phyloP scores from a whole-genome alignment of 768 basidiomycete species.

The Russula olivacea region DNA sequence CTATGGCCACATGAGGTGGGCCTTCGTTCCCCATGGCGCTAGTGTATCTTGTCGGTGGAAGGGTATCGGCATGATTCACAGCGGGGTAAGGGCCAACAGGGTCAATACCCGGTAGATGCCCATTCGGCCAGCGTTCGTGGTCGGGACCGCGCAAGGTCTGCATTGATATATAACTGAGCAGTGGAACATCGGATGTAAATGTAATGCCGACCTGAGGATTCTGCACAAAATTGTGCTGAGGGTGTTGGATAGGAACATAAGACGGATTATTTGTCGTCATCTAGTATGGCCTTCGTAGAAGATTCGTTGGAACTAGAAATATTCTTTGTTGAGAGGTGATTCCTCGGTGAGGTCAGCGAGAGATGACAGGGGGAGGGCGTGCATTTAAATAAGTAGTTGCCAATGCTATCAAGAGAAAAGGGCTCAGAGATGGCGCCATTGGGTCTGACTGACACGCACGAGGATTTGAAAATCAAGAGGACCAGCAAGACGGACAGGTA shows the following conservation, averaged over 20 bases:
- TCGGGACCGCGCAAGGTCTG: not conserved
- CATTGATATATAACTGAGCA: not conserved
- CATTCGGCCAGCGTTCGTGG: not conserved
- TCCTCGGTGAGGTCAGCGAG: slow-evolving; percentile 14
- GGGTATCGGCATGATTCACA: not conserved
- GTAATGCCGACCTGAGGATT: no score
- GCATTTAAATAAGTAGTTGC: slow-evolving; percentile 20
- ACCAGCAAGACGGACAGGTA: not conserved
- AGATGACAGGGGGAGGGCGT: slow-evolving; percentile 8
- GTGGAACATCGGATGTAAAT: not conserved
- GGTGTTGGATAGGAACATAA: no score
- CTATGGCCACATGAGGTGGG: not conserved
- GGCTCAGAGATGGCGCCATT: slow-evolving; percentile 8
- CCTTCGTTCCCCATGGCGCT: not conserved
- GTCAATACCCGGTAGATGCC: not conserved
- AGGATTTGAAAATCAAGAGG: slow-evolving; percentile 16
- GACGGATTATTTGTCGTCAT: no score
- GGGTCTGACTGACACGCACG: slow-evolving; percentile 9
- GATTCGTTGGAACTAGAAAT: no score
- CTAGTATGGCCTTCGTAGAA: no score
- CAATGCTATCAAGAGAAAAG: slow-evolving; percentile 6
- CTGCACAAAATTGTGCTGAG: no score
- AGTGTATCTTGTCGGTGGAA: not conserved
- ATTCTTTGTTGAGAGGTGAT: no score
- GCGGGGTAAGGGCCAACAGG: not conserved